phyloP scores from a whole-genome alignment of 768 basidiomycete genomes.

The Lactarius hatsudake region DNA sequence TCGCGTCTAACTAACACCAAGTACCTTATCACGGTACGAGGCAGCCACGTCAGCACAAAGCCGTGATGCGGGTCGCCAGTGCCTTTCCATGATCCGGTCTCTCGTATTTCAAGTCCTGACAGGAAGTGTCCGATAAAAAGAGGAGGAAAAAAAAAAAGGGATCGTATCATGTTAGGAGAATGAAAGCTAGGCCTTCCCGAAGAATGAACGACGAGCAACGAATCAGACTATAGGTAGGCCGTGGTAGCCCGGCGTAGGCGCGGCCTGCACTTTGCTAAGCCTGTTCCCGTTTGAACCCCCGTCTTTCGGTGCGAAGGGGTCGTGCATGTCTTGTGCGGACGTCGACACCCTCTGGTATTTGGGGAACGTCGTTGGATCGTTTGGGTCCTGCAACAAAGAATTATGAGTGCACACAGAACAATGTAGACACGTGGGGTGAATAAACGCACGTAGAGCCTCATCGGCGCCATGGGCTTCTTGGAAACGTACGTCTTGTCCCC shows the following conservation, averaged over 20 bases:
- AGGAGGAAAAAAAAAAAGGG: neutral
- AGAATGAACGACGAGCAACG: too few species aligned
- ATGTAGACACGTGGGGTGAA: too few species aligned
- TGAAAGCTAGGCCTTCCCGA: neutral
- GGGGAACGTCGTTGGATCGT: conserved; percentile 12
- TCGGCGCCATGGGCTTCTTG: neutral
- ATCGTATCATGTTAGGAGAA: neutral
- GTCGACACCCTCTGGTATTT: neutral
- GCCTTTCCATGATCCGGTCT: too few species aligned
- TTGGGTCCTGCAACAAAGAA: conserved; percentile 9
- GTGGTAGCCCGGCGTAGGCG: neutral
- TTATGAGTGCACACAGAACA: neutral
- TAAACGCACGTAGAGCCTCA: conserved; percentile 13
- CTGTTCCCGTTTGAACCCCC: neutral
- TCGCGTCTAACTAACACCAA: too few species aligned
- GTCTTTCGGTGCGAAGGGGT: neutral
- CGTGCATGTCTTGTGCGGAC: neutral
- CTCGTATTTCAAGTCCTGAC: too few species aligned
- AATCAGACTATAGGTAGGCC: conserved; percentile 1
- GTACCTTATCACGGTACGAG: too few species aligned
- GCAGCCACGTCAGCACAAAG: too few species aligned
- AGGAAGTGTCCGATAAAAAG: neutral
- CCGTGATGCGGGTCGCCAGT: too few species aligned
- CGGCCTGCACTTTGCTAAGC: neutral
- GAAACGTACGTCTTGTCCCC: too few species aligned